Evolutionary conservation across 306 rosid species (phyloP).

Genomic region (Acacia confusa): DNA sequence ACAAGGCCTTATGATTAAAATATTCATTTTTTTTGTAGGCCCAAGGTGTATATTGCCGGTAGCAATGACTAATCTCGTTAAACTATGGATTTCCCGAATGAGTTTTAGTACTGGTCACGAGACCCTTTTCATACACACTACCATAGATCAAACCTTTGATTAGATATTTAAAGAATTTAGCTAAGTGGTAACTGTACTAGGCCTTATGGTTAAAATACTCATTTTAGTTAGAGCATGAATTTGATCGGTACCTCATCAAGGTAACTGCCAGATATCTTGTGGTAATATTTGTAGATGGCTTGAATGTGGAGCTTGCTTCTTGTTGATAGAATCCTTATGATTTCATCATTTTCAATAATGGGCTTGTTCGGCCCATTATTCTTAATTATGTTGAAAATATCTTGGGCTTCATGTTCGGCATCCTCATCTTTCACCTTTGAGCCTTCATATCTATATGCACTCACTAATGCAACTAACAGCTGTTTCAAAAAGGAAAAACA

Average conservation of each 20-base stretch:
- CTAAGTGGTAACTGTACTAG: too few relatives aligned
- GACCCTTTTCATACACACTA: too few relatives aligned
- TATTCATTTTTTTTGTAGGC: too few relatives aligned
- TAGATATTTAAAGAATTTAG: too few relatives aligned
- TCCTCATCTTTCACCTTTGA: conserved; percentile 51
- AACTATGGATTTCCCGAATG: too few relatives aligned
- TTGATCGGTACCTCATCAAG: conserved; percentile 64
- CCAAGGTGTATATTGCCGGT: too few relatives aligned
- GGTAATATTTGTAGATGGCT: conserved; percentile 65
- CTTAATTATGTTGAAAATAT: conserved; percentile 49
- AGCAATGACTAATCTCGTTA: too few relatives aligned
- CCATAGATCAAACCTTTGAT: fast-evolving
- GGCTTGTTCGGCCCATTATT: conserved; percentile 43
- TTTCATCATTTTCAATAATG: conserved; percentile 66
- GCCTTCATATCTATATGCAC: conserved; percentile 98
- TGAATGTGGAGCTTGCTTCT: conserved; percentile 77
- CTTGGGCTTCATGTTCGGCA: conserved; percentile 73
- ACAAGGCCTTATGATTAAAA: too few relatives aligned
- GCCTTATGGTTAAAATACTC: not conserved
- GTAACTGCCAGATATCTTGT: conserved; percentile 52
- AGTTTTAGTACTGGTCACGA: too few relatives aligned
- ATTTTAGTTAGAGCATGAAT: not conserved
- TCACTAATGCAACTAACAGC: conserved; percentile 84
- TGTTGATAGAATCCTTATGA: conserved; percentile 66
- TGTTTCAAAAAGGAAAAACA: conserved; percentile 34